Percentiles rank a stretch among this genome's conserved stretches.
Conservation (phyloP, 768 basidiomycete genomes). For the Neoboletus magnificus region DNA sequence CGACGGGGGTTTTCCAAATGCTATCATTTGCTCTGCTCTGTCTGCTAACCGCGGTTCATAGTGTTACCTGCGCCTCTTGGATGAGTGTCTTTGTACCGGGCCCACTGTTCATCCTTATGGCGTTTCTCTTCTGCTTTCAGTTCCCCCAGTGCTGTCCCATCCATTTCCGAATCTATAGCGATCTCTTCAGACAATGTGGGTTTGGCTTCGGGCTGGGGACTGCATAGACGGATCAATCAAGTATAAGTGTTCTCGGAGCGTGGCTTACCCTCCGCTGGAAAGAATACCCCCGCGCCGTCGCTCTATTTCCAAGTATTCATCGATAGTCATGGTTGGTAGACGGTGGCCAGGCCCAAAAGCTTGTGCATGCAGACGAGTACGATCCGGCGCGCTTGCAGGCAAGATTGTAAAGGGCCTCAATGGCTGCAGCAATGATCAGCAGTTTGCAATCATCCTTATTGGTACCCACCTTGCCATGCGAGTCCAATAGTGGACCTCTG, state of each 20-base stretch:
- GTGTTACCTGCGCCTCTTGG: slow-evolving; percentile 93
- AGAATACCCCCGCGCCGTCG: slow-evolving; percentile 81
- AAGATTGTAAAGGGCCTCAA: slow-evolving; percentile 91
- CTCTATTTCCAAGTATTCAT: slow-evolving; percentile 91
- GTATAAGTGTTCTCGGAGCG: background rate
- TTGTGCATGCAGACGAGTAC: slow-evolving; percentile 67
- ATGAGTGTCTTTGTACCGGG: slow-evolving; percentile 80
- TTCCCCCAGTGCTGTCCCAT: slow-evolving; percentile 68
- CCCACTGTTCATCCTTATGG: slow-evolving; percentile 89
- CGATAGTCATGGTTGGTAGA: slow-evolving; percentile 92
- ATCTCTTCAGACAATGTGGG: slow-evolving; percentile 80
- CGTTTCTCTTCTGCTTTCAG: slow-evolving; percentile 73
- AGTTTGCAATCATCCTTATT: background rate
- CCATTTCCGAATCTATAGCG: slow-evolving; percentile 75
- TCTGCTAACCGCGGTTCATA: slow-evolving; percentile 74
- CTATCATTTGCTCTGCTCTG: slow-evolving; percentile 5
- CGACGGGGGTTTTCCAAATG: slow-evolving; percentile 5
- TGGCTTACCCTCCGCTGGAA: slow-evolving; percentile 77
- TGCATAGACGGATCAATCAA: slow-evolving; percentile 29
- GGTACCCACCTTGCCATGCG: slow-evolving; percentile 64
- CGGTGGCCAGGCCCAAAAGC: slow-evolving; percentile 84
- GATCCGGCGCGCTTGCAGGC: slow-evolving; percentile 63
- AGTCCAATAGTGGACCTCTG: slow-evolving; percentile 67
- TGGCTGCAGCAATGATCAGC: slow-evolving; percentile 48
- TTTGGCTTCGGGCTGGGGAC: slow-evolving; percentile 60